A percentile compares a stretch with the other conserved stretches of the same genome.
Evolutionary conservation across 164 flowering plant genomes (phyloP).

Genomic region (Macadamia integrifolia): DNA sequence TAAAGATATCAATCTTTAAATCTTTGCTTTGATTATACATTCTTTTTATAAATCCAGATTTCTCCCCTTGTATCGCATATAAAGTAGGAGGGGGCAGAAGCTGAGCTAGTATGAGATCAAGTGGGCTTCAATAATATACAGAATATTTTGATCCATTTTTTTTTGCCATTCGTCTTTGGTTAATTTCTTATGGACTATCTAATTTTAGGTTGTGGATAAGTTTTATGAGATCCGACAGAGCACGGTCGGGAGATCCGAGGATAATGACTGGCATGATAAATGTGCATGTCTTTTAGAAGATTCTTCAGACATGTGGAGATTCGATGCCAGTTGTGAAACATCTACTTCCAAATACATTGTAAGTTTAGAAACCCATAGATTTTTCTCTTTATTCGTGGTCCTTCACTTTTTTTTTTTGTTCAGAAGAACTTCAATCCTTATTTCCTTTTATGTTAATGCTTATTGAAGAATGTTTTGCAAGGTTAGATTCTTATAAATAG

Average conservation of each 20-base stretch:
- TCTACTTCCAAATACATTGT: slow-evolving; percentile 73
- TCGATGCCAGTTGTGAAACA: slow-evolving; percentile 37
- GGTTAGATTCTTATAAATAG: too few relatives aligned
- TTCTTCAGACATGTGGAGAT: slow-evolving; percentile 69
- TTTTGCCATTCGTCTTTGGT: neutral
- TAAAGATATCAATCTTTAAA: too few relatives aligned
- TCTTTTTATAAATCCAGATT: too few relatives aligned
- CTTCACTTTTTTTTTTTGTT: neutral
- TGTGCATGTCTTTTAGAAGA: slow-evolving; percentile 58
- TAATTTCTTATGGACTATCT: neutral
- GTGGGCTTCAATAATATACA: neutral
- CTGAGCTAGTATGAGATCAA: neutral
- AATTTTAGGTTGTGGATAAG: slow-evolving; percentile 60
- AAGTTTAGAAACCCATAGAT: slow-evolving; percentile 22
- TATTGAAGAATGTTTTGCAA: neutral
- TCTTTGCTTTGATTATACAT: too few relatives aligned
- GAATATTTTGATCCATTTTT: neutral
- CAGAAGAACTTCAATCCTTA: neutral
- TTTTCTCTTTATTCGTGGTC: slow-evolving; percentile 1
- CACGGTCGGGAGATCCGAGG: slow-evolving; percentile 24
- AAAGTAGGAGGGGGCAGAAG: neutral
- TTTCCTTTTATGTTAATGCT: neutral
- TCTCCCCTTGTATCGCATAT: neutral
- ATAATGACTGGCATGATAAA: slow-evolving; percentile 50
- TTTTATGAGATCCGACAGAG: slow-evolving; percentile 66